Conservation (phyloP, 192 early-diverging fungal species). For the Helicostylum pulchrum region DNA sequence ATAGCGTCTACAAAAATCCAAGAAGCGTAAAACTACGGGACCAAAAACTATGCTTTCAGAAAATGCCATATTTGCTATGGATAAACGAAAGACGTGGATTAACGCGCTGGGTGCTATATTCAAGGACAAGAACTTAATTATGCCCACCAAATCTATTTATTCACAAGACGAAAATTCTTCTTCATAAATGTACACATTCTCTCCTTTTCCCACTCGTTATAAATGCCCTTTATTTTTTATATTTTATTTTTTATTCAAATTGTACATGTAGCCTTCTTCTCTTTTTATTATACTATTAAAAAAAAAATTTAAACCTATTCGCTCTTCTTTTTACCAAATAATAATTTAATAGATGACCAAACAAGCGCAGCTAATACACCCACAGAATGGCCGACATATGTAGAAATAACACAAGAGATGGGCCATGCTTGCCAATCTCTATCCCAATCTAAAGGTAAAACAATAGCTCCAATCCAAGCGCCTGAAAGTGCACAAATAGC, state of each 20-base stretch:
- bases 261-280: not conserved
- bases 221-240: not conserved
- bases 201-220: conserved; percentile 8
- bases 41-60: conserved; percentile 59
- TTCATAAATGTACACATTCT: not conserved
- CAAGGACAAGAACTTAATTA: conserved; percentile 27
- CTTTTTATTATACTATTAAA: not conserved
- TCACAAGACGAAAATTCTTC: conserved; percentile 1
- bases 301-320: conserved; percentile 7
- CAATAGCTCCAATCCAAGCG: conserved; percentile 54
- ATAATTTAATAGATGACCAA: conserved; percentile 18
- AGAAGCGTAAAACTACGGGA: conserved; percentile 60
- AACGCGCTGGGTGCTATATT: conserved; percentile 57
- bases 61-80: conserved; percentile 61
- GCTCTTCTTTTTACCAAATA: conserved; percentile 27
- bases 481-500: conserved; percentile 44
- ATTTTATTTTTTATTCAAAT: not conserved
- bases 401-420: conserved; percentile 44
- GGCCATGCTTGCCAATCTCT: conserved; percentile 55
- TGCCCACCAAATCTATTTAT: conserved; percentile 33
- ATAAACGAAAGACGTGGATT: conserved; percentile 64
- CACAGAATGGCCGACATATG: conserved; percentile 43
- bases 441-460: conserved; percentile 57
- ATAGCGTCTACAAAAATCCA: conserved; percentile 63
- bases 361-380: conserved; percentile 32